Conservation (phyloP, 192 early-diverging fungal species). For the Geranomyces michiganensis region DNA sequence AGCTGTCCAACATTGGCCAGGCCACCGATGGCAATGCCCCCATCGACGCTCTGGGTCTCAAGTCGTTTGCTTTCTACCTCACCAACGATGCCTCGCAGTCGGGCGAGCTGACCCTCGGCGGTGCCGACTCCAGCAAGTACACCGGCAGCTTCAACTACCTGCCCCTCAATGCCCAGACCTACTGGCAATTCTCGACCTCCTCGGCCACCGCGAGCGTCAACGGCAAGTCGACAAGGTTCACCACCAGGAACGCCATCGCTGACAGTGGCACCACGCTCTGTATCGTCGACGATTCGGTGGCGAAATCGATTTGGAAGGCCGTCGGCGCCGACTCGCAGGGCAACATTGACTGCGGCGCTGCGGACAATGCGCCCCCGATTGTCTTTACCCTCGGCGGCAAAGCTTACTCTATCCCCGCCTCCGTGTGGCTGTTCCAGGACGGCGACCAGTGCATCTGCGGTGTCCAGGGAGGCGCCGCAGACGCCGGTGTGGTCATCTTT, state of each 20-base stretch:
- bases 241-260: conserved; percentile 30
- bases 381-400: conserved; percentile 38
- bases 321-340: conserved; percentile 41
- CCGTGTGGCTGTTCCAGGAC: conserved; percentile 40
- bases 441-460: conserved; percentile 38
- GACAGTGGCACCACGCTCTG: conserved; percentile 45
- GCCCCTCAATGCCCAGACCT: conserved; percentile 33
- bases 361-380: conserved; percentile 27
- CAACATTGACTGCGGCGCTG: conserved; percentile 33
- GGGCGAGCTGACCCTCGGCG: conserved; percentile 59
- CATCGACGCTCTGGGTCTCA: conserved; percentile 38
- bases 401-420: conserved; percentile 33
- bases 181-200: conserved; percentile 33
- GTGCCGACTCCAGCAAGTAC: conserved; percentile 50
- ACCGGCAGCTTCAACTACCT: conserved; percentile 49
- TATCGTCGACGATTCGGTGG: conserved; percentile 19
- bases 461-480: conserved; percentile 30
- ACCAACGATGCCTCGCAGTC: conserved; percentile 35
- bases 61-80: conserved; percentile 56
- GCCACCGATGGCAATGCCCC: conserved; percentile 24
- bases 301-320: conserved; percentile 35
- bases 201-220: conserved; percentile 26
- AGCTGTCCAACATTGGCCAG: conserved; percentile 36
- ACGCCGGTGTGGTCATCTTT: conserved; percentile 45
- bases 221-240: neutral